Conservation (phyloP, 208 protist genomes). For the Leishmania mexicana region DNA sequence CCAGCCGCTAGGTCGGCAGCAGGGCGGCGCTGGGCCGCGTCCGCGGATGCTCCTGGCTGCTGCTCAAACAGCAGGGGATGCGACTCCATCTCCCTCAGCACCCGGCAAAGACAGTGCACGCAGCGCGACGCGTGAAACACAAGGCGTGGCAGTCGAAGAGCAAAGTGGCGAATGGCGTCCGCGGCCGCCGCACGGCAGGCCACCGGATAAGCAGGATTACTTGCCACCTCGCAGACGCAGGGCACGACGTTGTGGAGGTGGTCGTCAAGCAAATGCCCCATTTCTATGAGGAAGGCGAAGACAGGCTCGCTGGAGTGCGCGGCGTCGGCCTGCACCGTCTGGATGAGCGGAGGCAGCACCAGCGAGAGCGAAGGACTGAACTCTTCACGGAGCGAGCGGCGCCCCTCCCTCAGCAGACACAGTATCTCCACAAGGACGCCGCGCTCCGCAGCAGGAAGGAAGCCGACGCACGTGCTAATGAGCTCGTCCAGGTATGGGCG, state of each 20-base stretch:
- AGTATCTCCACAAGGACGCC: slow-evolving; percentile 72
- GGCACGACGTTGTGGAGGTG: slow-evolving; percentile 84
- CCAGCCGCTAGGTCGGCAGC: background rate
- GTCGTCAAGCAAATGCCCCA: slow-evolving; percentile 75
- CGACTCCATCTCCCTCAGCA: slow-evolving; percentile 69
- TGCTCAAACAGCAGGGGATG: slow-evolving; percentile 13
- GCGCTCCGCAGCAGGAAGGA: slow-evolving; percentile 60
- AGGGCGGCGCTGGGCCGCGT: background rate
- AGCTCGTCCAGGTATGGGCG: slow-evolving; percentile 70
- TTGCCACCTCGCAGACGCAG: slow-evolving; percentile 80
- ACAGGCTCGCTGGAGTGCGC: slow-evolving; percentile 56
- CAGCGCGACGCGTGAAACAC: slow-evolving; percentile 76
- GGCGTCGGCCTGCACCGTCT: slow-evolving; percentile 60
- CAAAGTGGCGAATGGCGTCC: slow-evolving; percentile 74
- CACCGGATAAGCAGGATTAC: slow-evolving; percentile 51
- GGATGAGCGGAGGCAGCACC: slow-evolving; percentile 73
- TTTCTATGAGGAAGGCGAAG: slow-evolving; percentile 79
- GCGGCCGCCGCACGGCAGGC: slow-evolving; percentile 62
- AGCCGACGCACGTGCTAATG: slow-evolving; percentile 49
- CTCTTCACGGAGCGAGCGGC: slow-evolving; percentile 76
- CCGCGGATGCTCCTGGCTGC: background rate
- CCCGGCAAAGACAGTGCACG: slow-evolving; percentile 80
- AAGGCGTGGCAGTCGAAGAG: slow-evolving; percentile 60
- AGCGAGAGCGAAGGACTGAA: slow-evolving; percentile 77
- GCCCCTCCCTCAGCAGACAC: slow-evolving; percentile 68